Conservation (phyloP, 805 yeast species). For the Monosporozyma siamensis region DNA sequence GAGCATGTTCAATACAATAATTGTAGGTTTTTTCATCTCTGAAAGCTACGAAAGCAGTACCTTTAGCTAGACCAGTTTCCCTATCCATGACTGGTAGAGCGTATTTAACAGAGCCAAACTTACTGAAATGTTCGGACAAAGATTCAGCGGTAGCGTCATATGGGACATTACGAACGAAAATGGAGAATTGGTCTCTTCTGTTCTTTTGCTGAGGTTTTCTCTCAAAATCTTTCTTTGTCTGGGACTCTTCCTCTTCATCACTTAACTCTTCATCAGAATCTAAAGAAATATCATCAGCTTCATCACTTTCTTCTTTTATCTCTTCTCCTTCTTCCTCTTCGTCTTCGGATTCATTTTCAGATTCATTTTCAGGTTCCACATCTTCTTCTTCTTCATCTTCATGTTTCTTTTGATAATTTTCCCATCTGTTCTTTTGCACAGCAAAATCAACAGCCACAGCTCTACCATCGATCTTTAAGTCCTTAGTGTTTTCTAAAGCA, state of each 20-base stretch:
- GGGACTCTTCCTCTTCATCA: constrained; percentile 30
- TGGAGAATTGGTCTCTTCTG: constrained; percentile 58
- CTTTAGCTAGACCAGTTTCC: constrained; percentile 77
- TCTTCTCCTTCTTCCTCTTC: constrained; percentile 30
- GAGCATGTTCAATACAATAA: constrained; percentile 69
- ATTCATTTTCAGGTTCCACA: no score
- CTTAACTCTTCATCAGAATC: constrained; percentile 28
- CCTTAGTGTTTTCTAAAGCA: constrained; percentile 69
- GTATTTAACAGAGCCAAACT: constrained; percentile 82
- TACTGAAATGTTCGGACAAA: constrained; percentile 62
- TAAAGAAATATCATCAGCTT: constrained; percentile 26
- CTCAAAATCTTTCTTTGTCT: constrained; percentile 28
- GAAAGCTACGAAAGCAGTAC: constrained; percentile 94
- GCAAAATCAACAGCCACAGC: constrained; percentile 93
- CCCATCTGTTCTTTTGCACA: constrained; percentile 80
- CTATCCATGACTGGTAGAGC: constrained; percentile 90
- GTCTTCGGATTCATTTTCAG: constrained; percentile 35
- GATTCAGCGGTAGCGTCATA: constrained; percentile 84
- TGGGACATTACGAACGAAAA: constrained; percentile 89
- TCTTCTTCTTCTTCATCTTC: constrained; percentile 34
- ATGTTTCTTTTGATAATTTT: constrained; percentile 40
- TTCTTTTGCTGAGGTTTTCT: constrained; percentile 33
- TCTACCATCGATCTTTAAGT: constrained; percentile 77
- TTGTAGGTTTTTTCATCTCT: constrained; percentile 48
- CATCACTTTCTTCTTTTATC: constrained; percentile 31